Conservation (phyloP, 1,139 yeast genomes). For the Yamadazyma kanchanaburiensis region DNA sequence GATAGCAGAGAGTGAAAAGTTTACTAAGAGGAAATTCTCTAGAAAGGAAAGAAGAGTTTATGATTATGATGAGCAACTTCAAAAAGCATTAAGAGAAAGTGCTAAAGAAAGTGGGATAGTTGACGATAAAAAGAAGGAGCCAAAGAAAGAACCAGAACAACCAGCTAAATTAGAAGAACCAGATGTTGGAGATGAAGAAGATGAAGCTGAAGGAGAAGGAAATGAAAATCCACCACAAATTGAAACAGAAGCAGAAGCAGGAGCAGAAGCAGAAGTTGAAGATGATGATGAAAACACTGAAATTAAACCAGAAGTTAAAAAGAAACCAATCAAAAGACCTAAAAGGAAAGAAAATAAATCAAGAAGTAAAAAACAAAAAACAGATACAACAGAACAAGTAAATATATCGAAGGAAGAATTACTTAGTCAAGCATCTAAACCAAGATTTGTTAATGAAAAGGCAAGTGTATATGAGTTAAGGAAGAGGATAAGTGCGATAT, state of each 20-base stretch:
- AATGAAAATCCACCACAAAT: too few species aligned
- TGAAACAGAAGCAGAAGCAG: slow-evolving; percentile 12
- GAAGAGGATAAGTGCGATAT: slow-evolving; percentile 81
- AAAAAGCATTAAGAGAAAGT: slow-evolving; percentile 68
- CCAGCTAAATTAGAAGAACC: slow-evolving; percentile 12
- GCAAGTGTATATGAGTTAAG: slow-evolving; percentile 78
- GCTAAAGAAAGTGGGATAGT: slow-evolving; percentile 38
- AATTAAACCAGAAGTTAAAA: slow-evolving; percentile 12
- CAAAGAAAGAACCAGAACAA: slow-evolving; percentile 10
- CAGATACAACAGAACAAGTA: slow-evolving; percentile 8
- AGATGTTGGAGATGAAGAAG: slow-evolving; percentile 6
- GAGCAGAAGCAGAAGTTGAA: slow-evolving; percentile 14
- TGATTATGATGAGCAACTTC: slow-evolving; percentile 63
- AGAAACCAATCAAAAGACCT: slow-evolving; percentile 11
- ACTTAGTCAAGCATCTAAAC: slow-evolving; percentile 69
- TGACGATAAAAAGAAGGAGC: slow-evolving; percentile 24
- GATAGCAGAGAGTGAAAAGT: slow-evolving; percentile 56
- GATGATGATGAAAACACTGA: slow-evolving; percentile 14
- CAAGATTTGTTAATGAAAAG: slow-evolving; percentile 75
- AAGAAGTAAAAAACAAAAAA: slow-evolving; percentile 12
- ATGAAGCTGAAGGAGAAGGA: slow-evolving; percentile 10
- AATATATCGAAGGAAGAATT: slow-evolving; percentile 41
- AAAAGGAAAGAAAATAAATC: slow-evolving; percentile 15
- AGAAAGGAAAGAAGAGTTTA: slow-evolving; percentile 38
- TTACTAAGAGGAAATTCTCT: slow-evolving; percentile 14